A percentile compares a stretch with the other conserved stretches of the same genome.
phyloP scores from a whole-genome alignment of 2,329 filamentous ascomycete genomes.

The Arthrobotrys sphaeroides region DNA sequence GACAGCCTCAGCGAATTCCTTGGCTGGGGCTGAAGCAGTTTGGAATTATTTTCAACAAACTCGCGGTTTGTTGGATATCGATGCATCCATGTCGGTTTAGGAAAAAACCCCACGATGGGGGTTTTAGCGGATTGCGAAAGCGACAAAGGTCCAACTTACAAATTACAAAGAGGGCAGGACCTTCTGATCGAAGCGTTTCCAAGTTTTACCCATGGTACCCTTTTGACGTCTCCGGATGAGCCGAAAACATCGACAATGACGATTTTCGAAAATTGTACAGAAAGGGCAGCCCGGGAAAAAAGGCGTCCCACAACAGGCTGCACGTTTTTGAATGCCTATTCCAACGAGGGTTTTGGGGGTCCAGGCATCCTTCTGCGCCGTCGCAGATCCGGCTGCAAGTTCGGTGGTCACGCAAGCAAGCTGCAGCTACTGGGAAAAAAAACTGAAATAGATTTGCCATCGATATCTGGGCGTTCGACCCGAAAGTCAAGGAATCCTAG shows the following conservation, averaged over 20 bases:
- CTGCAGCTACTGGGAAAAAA: not conserved
- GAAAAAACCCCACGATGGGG: slow-evolving; percentile 6
- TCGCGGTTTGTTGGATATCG: slow-evolving; percentile 9
- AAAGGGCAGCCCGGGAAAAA: not conserved
- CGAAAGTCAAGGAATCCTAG: slow-evolving; percentile 7
- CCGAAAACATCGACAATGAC: slow-evolving; percentile 16
- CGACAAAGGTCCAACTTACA: not conserved
- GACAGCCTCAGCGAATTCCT: not conserved
- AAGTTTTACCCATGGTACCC: slow-evolving; percentile 1
- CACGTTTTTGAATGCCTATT: not conserved
- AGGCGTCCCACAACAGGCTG: not conserved
- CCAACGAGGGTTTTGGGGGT: not conserved
- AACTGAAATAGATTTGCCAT: slow-evolving; percentile 33
- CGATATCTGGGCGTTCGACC: slow-evolving; percentile 8
- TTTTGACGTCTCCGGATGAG: slow-evolving; percentile 9
- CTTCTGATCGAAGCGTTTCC: not conserved
- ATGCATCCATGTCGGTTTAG: slow-evolving; percentile 6
- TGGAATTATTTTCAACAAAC: slow-evolving; percentile 11
- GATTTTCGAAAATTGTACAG: not conserved
- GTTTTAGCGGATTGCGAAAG: not conserved
- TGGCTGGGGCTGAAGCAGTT: slow-evolving; percentile 10
- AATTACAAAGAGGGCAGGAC: not conserved
- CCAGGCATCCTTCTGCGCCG: not conserved
- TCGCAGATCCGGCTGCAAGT: slow-evolving; percentile 34
- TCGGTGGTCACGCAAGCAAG: slow-evolving; percentile 22